Evolutionary conservation across 2,329 filamentous ascomycete genomes (phyloP), one percentile per base, ranked within the genome.

Genomic region (Cladorrhinum sp.): DNA sequence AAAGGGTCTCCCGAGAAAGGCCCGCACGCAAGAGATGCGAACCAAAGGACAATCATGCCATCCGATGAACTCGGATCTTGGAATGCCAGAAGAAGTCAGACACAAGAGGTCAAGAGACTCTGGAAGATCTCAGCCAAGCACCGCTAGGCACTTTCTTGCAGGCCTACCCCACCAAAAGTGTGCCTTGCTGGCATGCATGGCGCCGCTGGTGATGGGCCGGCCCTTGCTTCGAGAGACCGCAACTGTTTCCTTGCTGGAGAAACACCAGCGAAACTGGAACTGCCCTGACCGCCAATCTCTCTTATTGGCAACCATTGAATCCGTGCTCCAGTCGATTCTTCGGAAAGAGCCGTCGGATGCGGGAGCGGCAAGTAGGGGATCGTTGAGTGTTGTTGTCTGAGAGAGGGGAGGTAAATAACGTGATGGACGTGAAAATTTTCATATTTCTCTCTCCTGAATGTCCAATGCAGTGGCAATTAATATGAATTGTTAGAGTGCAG

Each of bases 81-180:
- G 32, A 36, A 36, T 36, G 7, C 32, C 32, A 36, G 32, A 36
- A 36, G 32, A 36, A 36, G 32, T 3, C 32, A 36, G 32, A 36
- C 4, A 10, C 25, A 4, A 52, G 27, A 52, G 29, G 51, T 54
- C 51, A 38, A 54, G 36, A 24, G 53, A 45, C 18, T 5, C 18
- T 5, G 20, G 8, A 45, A 45, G 41, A 45, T 45, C 41, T 45
- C 41, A 45, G 41, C 53, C 23, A 48, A 55, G 53, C 6, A 45
- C 38, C 53, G 32, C 53, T 56, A 56, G 52, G 52, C 29, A 55
- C 25, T 45, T n/a, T 27, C 52, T 55, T 55, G 38, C 38, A 56
- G 53, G 13, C 3, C 23, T 22, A 48, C 41, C 53, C 53, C 53
- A 41, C 38, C 53, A 41, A 56, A 54, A 24, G 36, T 55, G 20